A percentile compares a stretch with the other conserved stretches of the same genome.
phyloP scores from a whole-genome alignment of 2,329 filamentous ascomycete genomes.

The Golovinomyces cichoracearum region DNA sequence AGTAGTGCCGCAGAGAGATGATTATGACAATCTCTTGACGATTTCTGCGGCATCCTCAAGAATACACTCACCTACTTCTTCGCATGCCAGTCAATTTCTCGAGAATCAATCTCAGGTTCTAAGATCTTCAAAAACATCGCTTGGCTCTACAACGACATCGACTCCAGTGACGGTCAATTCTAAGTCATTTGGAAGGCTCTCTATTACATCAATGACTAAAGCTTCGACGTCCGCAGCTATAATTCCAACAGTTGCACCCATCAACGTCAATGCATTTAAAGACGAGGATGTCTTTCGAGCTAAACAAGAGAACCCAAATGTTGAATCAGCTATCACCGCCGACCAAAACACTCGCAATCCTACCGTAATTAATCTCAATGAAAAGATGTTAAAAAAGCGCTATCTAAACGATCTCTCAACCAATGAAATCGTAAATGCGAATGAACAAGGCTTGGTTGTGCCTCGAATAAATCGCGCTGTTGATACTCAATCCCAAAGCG shows the following conservation, averaged over 20 bases:
- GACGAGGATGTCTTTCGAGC: slow-evolving; percentile 23
- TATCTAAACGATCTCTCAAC: slow-evolving; percentile 5
- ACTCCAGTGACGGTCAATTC: slow-evolving; percentile 12
- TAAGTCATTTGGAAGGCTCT: slow-evolving; percentile 8
- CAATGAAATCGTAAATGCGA: slow-evolving; percentile 6
- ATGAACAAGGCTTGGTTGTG: slow-evolving; percentile 2
- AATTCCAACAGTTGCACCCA: slow-evolving; percentile 22
- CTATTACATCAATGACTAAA: slow-evolving; percentile 13
- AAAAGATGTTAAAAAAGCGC: slow-evolving; percentile 5
- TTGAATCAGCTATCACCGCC: neutral
- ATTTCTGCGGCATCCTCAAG: slow-evolving; percentile 12
- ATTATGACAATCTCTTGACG: slow-evolving; percentile 9
- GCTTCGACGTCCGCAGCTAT: slow-evolving; percentile 12
- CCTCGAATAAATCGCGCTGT: neutral
- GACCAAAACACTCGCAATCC: slow-evolving; percentile 3
- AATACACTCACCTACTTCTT: slow-evolving; percentile 14
- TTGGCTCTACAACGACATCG: slow-evolving; percentile 8
- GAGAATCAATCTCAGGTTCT: slow-evolving; percentile 13
- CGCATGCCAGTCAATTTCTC: slow-evolving; percentile 10
- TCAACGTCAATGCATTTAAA: slow-evolving; percentile 24
- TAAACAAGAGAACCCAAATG: neutral
- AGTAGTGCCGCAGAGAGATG: slow-evolving; percentile 19
- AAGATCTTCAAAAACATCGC: slow-evolving; percentile 14
- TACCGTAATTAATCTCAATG: slow-evolving; percentile 6
- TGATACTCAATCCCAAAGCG: slow-evolving; percentile 5